Evolutionary conservation across 352 stramenopile genomes (phyloP), one percentile per base, ranked within the genome.

Genomic region (Pythium volutum): DNA sequence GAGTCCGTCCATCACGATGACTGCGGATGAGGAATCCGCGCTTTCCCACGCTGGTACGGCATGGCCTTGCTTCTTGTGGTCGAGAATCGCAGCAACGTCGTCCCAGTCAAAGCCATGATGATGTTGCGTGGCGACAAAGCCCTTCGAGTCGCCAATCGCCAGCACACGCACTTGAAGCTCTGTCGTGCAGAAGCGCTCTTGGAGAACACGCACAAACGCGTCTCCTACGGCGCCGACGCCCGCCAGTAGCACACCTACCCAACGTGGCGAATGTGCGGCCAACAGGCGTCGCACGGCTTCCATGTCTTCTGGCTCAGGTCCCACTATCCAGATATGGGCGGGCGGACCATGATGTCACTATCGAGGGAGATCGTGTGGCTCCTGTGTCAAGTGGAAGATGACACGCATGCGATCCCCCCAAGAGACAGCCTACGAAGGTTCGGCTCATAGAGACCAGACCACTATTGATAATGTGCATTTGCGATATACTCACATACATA

Each of bases 91-190:
- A 3, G 48, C 38, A 10, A 70, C 38, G 15, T 66, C 50, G 6
- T 18, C 6, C 63, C 57, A 66, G 2, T 10, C 34, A 1, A 70
- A 48, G 12, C 26, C 41, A 18, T 67, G 23, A 1, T 39, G 18
- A 2, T 49, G 18, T 2, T 36, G 8, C 31, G 31, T 36, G 15
- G 31, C 41, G 34, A 67, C 50, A 25, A 73, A 69, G 23, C 59
- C 64, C 9, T 39, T 52, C 34, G 70, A 77, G 34, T 77, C 70
- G 20, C 59, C 67, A 39, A 77, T 66, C 20, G 70, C 70, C 11
- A 75, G 59, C 11, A 70, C 4, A 9, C 18, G 10, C 4, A 75
- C 43, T 25, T 48, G 25, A 15, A 71, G 27, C 15, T 54, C 25
- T 1, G 47, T n/a, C 4, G 41, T 23, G 26, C 59, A 63, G 20